These are phyloP conservation scores for Iris pallida DNA, from an alignment of 116 monocot genomes.

Conservation along the genomic window DNA sequence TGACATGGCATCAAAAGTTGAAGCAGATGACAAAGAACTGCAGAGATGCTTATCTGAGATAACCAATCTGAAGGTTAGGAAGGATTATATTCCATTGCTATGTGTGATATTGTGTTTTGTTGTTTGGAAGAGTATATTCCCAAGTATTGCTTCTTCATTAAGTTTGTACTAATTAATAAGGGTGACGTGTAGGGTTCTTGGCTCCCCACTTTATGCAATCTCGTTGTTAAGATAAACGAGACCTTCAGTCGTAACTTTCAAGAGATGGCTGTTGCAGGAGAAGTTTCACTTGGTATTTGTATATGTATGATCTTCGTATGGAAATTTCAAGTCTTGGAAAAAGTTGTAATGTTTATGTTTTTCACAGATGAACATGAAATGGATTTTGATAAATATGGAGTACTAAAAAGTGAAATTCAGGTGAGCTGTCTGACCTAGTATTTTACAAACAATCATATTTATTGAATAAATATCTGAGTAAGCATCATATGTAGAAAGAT, in stretches of 20 bases:
- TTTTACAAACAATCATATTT: neutral
- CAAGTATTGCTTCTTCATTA: neutral
- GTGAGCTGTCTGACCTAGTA: slow-evolving; percentile 17
- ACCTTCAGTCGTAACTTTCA: slow-evolving; percentile 89
- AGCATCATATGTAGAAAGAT: too few species aligned
- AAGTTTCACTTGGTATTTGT: slow-evolving; percentile 81
- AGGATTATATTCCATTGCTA: neutral
- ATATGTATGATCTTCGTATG: slow-evolving; percentile 2
- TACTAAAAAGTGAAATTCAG: slow-evolving; percentile 97
- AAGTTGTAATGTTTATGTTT: slow-evolving; percentile 9
- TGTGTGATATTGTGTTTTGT: neutral
- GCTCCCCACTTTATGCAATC: slow-evolving; percentile 75
- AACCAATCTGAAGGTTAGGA: slow-evolving; percentile 53
- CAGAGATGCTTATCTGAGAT: slow-evolving; percentile 62
- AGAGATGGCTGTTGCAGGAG: slow-evolving; percentile 99
- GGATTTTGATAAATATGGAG: slow-evolving; percentile 90
- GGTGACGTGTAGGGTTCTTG: slow-evolving; percentile 50
- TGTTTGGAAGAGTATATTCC: slow-evolving; percentile 2
- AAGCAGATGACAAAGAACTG: slow-evolving; percentile 48
- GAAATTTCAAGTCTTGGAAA: neutral
- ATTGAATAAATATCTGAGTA: neutral
- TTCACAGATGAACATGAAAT: slow-evolving; percentile 79
- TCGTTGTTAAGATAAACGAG: slow-evolving; percentile 87
- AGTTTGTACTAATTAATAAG: slow-evolving; percentile 5
- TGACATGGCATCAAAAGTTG: slow-evolving; percentile 45